phyloP scores from a whole-genome alignment of 805 yeast species.

The Zygosaccharomyces pseudorouxii region DNA sequence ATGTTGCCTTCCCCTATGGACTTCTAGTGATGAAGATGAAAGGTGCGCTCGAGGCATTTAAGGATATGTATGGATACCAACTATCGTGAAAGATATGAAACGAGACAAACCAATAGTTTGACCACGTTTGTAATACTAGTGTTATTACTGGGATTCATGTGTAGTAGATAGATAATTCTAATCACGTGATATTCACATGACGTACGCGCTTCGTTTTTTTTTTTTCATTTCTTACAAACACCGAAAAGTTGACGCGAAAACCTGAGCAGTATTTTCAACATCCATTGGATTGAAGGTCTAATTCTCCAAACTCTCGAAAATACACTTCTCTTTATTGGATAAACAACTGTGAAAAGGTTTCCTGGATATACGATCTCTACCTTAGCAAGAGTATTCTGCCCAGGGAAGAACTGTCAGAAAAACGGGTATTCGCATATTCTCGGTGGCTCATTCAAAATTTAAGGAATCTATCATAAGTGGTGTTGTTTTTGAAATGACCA shows the following conservation, averaged over 20 bases:
- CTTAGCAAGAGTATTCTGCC: neutral
- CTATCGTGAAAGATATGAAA: conserved; percentile 14
- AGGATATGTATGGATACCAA: conserved; percentile 26
- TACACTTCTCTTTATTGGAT: neutral
- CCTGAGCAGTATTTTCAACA: neutral
- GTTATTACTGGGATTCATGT: neutral
- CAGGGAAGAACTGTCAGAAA: neutral
- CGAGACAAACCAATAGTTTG: no score
- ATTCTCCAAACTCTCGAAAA: neutral
- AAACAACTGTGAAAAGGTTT: neutral
- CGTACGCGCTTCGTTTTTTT: neutral
- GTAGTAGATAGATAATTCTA: neutral
- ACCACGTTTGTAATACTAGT: neutral
- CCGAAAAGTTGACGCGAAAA: neutral
- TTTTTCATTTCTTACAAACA: neutral
- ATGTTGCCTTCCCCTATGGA: conserved; percentile 29
- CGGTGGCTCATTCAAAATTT: neutral
- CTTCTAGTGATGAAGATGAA: conserved; percentile 31
- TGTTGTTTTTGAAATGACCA: conserved; percentile 9
- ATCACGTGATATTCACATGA: neutral
- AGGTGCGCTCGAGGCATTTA: conserved; percentile 21
- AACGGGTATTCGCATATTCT: neutral
- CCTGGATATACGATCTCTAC: neutral
- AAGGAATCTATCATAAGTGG: neutral
- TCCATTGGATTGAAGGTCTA: neutral